Evolutionary conservation across 768 basidiomycete species (phyloP).

Genomic region (Cystobasidium onofrii): DNA sequence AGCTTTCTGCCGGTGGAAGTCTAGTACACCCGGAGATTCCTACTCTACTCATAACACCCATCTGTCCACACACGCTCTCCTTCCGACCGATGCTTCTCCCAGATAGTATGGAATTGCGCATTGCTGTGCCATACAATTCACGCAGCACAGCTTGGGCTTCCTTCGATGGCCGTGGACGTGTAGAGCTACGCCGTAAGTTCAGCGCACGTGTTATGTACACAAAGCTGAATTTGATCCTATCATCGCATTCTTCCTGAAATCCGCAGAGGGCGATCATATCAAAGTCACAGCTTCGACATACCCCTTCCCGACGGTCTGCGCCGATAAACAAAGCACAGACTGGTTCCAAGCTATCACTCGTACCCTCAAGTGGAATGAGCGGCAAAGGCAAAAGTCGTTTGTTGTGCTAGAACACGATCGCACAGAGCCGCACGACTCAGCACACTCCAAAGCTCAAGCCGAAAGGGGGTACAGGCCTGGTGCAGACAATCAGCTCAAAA

Average conservation of each 20-base stretch:
- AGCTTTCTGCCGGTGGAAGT: slow-evolving; percentile 93
- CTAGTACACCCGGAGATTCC: slow-evolving; percentile 97
- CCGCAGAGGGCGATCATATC: slow-evolving; percentile 93
- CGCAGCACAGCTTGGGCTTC: slow-evolving; percentile 98
- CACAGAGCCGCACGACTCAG: slow-evolving; percentile 3
- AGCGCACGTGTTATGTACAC: no score
- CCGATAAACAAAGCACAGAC: slow-evolving; percentile 92
- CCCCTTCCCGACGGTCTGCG: slow-evolving; percentile 97
- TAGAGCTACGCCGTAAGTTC: slow-evolving; percentile 82
- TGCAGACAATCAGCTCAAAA: background rate
- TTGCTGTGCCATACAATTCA: slow-evolving; percentile 98
- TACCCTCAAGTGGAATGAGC: slow-evolving; percentile 97
- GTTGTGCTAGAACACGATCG: slow-evolving; percentile 91
- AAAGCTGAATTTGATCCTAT: no score
- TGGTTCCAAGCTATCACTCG: slow-evolving; percentile 98
- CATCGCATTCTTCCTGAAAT: background rate
- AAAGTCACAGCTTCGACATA: slow-evolving; percentile 94
- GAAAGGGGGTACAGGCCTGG: background rate
- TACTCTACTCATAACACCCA: slow-evolving; percentile 88
- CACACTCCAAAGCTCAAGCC: slow-evolving; percentile 12
- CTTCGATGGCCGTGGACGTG: slow-evolving; percentile 91
- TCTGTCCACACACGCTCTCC: slow-evolving; percentile 95
- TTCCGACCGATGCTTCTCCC: slow-evolving; percentile 98
- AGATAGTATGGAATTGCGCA: slow-evolving; percentile 94
- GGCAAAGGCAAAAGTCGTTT: slow-evolving; percentile 95